phyloP scores from a whole-genome alignment of 2,329 filamentous ascomycete species.

The Phoma sp. region DNA sequence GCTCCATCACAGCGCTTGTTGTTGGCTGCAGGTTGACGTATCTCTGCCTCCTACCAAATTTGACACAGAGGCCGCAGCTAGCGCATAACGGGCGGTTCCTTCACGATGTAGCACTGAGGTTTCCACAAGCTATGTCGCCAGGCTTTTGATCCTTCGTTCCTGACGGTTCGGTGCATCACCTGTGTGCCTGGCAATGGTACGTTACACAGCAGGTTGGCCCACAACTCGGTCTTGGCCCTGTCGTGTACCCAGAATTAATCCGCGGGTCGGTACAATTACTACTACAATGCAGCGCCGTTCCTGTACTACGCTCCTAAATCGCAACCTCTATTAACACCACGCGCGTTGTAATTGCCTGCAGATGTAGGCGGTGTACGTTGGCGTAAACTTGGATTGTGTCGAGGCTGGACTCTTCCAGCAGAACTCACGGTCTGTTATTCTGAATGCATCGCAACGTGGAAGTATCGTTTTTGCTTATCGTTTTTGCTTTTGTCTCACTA shows the following conservation, averaged over 20 bases:
- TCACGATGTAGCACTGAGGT: constrained; percentile 14
- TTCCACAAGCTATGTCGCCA: constrained; percentile 19
- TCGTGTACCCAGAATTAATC: constrained; percentile 22
- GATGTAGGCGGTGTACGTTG: too few species aligned
- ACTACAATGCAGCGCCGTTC: constrained; percentile 17
- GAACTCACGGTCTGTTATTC: too few species aligned
- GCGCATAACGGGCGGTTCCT: constrained; percentile 3
- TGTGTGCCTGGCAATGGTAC: constrained; percentile 4
- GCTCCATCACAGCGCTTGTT: background rate
- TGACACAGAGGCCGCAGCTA: constrained; percentile 10
- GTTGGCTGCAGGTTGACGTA: constrained; percentile 8
- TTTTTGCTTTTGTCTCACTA: too few species aligned
- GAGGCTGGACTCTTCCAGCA: too few species aligned
- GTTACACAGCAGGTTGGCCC: constrained; percentile 5
- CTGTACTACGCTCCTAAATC: constrained; percentile 1
- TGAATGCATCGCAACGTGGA: too few species aligned
- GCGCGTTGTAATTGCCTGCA: background rate
- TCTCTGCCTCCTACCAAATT: constrained; percentile 5
- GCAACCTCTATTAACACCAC: background rate
- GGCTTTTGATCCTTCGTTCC: constrained; percentile 18
- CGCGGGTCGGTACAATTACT: constrained; percentile 18
- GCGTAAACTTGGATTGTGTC: too few species aligned
- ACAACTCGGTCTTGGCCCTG: constrained; percentile 11
- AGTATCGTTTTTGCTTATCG: too few species aligned
- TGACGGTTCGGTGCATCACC: constrained; percentile 22